Conservation (phyloP, 106 monocot genomes). For the Allium cepa region DNA sequence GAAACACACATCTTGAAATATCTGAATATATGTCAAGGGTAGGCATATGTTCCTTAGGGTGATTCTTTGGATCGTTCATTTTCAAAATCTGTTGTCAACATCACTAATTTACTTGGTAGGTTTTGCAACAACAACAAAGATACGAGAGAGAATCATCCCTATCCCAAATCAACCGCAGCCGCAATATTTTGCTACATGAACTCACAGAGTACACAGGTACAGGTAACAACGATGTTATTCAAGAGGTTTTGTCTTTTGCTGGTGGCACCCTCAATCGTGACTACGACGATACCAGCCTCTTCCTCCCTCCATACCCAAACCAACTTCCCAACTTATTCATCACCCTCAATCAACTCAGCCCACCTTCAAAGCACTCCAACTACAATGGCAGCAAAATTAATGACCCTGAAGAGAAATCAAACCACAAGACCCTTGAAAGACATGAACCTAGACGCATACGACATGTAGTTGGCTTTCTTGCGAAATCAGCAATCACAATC, state of each 20-base stretch:
- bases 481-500: conserved; percentile 47
- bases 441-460: conserved; percentile 3
- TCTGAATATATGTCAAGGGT: too few species aligned
- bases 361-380: conserved; percentile 16
- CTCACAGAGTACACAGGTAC: conserved; percentile 70
- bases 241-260: conserved; percentile 66
- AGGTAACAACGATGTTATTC: conserved; percentile 44
- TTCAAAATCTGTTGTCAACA: not conserved
- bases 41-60: too few species aligned
- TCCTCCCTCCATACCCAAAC: conserved; percentile 52
- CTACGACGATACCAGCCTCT: conserved; percentile 31
- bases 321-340: conserved; percentile 43
- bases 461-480: conserved; percentile 31
- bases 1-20: too few species aligned
- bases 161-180: conserved; percentile 61
- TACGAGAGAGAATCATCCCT: conserved; percentile 67
- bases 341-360: conserved; percentile 26
- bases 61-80: not conserved
- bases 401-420: conserved; percentile 1
- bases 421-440: conserved; percentile 8
- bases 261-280: conserved; percentile 40
- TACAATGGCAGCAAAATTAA: conserved; percentile 16
- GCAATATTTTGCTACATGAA: conserved; percentile 45
- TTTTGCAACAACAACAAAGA: conserved; percentile 71
- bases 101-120: conserved; percentile 9